These are phyloP conservation scores for Penicillium sp. DNA, from an alignment of 2,329 filamentous ascomycete genomes.

Conservation along the genomic window DNA sequence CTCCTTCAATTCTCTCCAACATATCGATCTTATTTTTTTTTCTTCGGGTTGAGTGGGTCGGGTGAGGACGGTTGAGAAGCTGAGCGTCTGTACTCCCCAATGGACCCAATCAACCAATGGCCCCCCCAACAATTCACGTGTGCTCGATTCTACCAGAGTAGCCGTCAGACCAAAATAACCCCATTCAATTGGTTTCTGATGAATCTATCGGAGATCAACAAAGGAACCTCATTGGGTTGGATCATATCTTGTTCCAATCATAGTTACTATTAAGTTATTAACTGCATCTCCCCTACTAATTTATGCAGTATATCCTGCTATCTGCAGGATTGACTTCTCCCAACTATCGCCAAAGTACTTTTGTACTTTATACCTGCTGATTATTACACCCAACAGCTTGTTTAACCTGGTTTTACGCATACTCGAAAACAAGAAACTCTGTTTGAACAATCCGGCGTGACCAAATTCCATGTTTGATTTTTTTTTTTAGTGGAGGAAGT, in stretches of 20 bases:
- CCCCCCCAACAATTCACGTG: conserved; percentile 34
- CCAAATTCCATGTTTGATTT: conserved; percentile 26
- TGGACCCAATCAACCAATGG: conserved; percentile 2
- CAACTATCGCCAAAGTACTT: not conserved
- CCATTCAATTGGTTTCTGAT: not conserved
- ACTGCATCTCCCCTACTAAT: not conserved
- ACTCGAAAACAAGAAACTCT: not conserved
- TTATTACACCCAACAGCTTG: not conserved
- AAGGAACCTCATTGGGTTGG: not conserved
- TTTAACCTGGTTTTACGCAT: not conserved
- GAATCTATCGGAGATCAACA: not conserved
- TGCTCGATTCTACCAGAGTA: conserved; percentile 35
- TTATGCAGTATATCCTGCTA: not conserved
- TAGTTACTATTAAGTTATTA: not conserved
- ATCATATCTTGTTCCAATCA: not conserved
- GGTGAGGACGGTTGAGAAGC: conserved; percentile 31
- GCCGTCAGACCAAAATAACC: conserved; percentile 28
- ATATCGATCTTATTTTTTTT: not conserved
- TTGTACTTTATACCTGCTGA: not conserved
- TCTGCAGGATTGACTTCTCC: conserved; percentile 1
- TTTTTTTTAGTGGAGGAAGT: conserved; percentile 32
- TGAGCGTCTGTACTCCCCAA: conserved; percentile 12
- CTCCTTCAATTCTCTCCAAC: not conserved
- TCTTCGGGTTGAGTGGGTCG: conserved; percentile 24
- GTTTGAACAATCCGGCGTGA: conserved; percentile 15